Evolutionary conservation across 2,329 filamentous ascomycete species (phyloP).

Genomic region (Neophaeococcomyces aloes): DNA sequence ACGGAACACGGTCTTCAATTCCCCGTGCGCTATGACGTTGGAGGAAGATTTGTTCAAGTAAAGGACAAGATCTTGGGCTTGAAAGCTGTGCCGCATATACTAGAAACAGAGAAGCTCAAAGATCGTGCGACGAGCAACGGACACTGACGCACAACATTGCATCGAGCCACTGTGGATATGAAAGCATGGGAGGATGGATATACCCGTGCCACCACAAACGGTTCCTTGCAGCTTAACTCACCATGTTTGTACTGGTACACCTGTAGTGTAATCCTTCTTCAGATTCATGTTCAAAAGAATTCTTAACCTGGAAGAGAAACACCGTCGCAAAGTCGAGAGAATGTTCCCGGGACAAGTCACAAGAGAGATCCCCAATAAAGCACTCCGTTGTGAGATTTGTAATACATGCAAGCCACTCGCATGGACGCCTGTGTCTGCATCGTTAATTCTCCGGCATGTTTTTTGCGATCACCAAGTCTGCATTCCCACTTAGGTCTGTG

Average conservation of each 20-base stretch:
- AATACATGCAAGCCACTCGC: background rate
- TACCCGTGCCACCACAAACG: background rate
- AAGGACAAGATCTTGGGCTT: background rate
- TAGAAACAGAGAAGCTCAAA: background rate
- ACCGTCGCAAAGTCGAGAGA: too few species aligned
- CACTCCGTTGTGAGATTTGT: background rate
- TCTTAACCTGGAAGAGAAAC: too few species aligned
- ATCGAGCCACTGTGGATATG: background rate
- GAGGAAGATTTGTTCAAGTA: too few species aligned
- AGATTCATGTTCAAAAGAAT: too few species aligned
- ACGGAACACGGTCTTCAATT: too few species aligned
- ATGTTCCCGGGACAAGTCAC: background rate
- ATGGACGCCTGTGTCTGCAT: background rate
- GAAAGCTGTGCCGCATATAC: background rate
- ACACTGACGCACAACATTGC: too few species aligned
- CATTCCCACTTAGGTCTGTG: background rate
- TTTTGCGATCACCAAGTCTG: background rate
- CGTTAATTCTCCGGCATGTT: conserved; percentile 2
- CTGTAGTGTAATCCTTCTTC: too few species aligned
- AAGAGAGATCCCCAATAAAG: too few species aligned
- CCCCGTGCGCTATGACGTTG: too few species aligned
- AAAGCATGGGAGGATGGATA: background rate
- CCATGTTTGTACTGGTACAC: background rate
- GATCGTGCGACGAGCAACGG: too few species aligned
- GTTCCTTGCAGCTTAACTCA: conserved; percentile 1